These are phyloP conservation scores for Boletus subparvulus DNA, from an alignment of 768 basidiomycete genomes.

Conservation along the genomic window DNA sequence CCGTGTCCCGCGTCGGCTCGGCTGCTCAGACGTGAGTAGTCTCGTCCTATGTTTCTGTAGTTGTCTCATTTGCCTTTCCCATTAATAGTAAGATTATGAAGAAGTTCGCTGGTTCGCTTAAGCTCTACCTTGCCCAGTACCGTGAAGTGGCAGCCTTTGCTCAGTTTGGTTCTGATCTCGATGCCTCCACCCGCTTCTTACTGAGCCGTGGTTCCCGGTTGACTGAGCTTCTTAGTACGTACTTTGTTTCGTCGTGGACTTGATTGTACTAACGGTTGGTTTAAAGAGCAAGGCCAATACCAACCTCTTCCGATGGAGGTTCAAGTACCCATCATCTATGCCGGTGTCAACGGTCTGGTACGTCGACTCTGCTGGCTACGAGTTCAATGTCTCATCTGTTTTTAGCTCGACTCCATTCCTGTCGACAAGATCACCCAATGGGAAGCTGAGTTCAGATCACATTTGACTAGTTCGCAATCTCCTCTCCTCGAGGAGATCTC, in stretches of 20 bases:
- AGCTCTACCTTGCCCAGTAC: slow-evolving; percentile 99
- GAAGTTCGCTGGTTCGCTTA: slow-evolving; percentile 99
- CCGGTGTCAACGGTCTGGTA: slow-evolving; percentile 98
- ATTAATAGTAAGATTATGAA: slow-evolving; percentile 91
- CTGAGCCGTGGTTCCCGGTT: slow-evolving; percentile 97
- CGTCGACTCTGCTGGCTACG: slow-evolving; percentile 29
- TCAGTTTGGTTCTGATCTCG: slow-evolving; percentile 99
- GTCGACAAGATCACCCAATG: slow-evolving; percentile 93
- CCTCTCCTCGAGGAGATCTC: slow-evolving; percentile 83
- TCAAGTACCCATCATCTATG: slow-evolving; percentile 98
- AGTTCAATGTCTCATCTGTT: background rate
- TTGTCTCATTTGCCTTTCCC: background rate
- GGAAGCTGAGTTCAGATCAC: slow-evolving; percentile 90
- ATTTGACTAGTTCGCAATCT: slow-evolving; percentile 72
- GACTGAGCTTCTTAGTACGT: slow-evolving; percentile 88
- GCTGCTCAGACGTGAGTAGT: slow-evolving; percentile 94
- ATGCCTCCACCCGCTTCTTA: slow-evolving; percentile 98
- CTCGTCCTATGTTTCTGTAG: background rate
- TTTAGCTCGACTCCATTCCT: slow-evolving; percentile 87
- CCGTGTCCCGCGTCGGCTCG: slow-evolving; percentile 99
- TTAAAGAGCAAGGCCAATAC: slow-evolving; percentile 95
- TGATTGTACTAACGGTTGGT: slow-evolving; percentile 12
- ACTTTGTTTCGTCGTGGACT: background rate
- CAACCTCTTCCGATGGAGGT: slow-evolving; percentile 92
- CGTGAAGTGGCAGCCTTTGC: slow-evolving; percentile 99